phyloP scores from a whole-genome alignment of 2,329 filamentous ascomycete genomes.

The Pseudogymnoascus sp. region DNA sequence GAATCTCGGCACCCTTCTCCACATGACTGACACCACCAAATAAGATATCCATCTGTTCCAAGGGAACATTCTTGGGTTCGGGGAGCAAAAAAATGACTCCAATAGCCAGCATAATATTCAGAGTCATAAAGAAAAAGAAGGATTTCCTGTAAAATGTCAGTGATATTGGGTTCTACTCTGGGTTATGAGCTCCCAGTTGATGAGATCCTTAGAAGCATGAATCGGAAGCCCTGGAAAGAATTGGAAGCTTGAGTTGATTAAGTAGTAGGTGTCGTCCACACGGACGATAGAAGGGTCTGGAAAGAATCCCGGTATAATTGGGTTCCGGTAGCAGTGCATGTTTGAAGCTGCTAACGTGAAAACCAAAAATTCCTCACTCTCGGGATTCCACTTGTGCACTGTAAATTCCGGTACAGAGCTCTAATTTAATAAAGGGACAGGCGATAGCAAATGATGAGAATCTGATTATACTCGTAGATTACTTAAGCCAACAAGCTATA shows the following conservation, averaged over 20 bases:
- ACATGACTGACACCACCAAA: constrained; percentile 35
- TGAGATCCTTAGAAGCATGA: constrained; percentile 29
- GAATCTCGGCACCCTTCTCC: constrained; percentile 24
- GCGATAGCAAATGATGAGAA: not conserved
- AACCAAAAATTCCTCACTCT: not conserved
- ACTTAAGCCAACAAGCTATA: not conserved
- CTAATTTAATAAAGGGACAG: not conserved
- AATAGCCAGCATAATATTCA: constrained; percentile 41
- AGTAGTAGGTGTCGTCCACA: constrained; percentile 26
- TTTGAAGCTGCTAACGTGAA: not conserved
- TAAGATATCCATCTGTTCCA: constrained; percentile 47
- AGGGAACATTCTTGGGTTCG: constrained; percentile 46
- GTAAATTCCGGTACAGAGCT: not conserved
- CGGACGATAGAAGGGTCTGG: constrained; percentile 27
- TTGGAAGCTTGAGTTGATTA: constrained; percentile 50
- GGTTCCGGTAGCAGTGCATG: constrained; percentile 17
- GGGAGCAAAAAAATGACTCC: constrained; percentile 45
- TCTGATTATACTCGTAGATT: not conserved
- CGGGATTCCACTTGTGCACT: not conserved
- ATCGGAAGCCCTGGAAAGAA: constrained; percentile 46
- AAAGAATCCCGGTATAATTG: constrained; percentile 28
- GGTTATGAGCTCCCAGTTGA: constrained; percentile 17
- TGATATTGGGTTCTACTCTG: not conserved
- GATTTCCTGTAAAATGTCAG: constrained; percentile 10
- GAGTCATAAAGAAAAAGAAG: constrained; percentile 45